Evolutionary conservation across 306 rosid genomes (phyloP).

Genomic region (Vigna angularis): DNA sequence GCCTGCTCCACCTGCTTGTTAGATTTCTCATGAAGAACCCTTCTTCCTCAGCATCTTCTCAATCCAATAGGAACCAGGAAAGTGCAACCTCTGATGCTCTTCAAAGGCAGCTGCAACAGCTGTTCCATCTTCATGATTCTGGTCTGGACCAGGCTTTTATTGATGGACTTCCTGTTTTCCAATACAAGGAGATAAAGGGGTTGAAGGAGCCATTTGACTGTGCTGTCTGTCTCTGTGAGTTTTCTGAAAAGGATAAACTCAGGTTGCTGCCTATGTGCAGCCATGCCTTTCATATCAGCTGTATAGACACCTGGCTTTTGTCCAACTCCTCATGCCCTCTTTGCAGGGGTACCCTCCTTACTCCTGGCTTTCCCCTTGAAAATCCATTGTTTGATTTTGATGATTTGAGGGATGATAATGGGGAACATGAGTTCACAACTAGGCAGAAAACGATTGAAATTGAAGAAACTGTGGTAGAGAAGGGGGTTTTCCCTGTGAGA

Average conservation of each 20-base stretch:
- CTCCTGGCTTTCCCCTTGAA: slow-evolving; percentile 63
- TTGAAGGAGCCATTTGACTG: slow-evolving; percentile 85
- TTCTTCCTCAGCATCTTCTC: slow-evolving; percentile 66
- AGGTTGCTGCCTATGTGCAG: slow-evolving; percentile 87
- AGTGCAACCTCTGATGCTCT: slow-evolving; percentile 75
- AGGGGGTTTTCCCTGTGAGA: slow-evolving; percentile 75
- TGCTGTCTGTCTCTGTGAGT: slow-evolving; percentile 82
- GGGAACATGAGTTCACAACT: slow-evolving; percentile 49
- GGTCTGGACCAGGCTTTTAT: slow-evolving; percentile 91
- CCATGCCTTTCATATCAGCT: slow-evolving; percentile 82
- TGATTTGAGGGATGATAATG: slow-evolving; percentile 67
- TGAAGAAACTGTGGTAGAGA: slow-evolving; percentile 66
- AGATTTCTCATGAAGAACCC: slow-evolving; percentile 82
- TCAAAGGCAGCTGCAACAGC: slow-evolving; percentile 86
- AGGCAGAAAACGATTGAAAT: slow-evolving; percentile 61
- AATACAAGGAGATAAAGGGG: slow-evolving; percentile 76
- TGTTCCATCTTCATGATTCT: slow-evolving; percentile 86
- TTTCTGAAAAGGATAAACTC: slow-evolving; percentile 81
- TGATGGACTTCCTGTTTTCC: slow-evolving; percentile 88
- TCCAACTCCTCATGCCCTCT: slow-evolving; percentile 89
- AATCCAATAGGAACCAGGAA: slow-evolving; percentile 69
- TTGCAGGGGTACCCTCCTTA: slow-evolving; percentile 75
- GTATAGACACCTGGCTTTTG: slow-evolving; percentile 93
- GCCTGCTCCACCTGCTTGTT: slow-evolving; percentile 83
- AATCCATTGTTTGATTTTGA: slow-evolving; percentile 74